phyloP scores from a whole-genome alignment of 176 grass and related monocot species.

The Paspalum notatum region DNA sequence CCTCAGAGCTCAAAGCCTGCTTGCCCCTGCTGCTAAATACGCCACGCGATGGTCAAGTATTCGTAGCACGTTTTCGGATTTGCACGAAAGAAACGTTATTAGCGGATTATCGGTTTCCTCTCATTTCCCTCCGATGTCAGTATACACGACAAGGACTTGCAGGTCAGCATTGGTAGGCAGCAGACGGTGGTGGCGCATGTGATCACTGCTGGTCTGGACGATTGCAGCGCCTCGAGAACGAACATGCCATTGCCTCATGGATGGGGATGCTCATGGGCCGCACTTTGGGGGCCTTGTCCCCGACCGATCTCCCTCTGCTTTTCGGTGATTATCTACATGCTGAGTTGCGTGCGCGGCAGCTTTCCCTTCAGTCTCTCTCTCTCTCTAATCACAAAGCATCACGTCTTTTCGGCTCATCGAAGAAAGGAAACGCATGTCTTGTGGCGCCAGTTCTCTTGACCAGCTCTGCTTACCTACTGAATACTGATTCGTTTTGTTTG shows the following conservation, averaged over 20 bases:
- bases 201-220: background rate
- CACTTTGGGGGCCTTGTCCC: background rate
- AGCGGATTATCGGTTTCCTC: too few species aligned
- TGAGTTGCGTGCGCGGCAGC: background rate
- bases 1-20: too few species aligned
- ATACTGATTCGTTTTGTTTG: background rate
- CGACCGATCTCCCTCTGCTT: background rate
- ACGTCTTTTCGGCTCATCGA: background rate
- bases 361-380: background rate
- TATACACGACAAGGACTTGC: too few species aligned
- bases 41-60: too few species aligned
- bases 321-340: constrained; percentile 1
- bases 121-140: too few species aligned
- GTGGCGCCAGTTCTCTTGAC: background rate
- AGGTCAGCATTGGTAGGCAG: too few species aligned
- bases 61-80: too few species aligned
- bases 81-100: too few species aligned
- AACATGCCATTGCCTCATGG: constrained; percentile 36
- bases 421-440: background rate
- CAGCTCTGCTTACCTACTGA: background rate
- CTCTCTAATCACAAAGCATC: constrained; percentile 11
- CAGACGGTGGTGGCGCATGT: background rate
- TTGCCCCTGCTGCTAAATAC: too few species aligned
- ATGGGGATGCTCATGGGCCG: background rate
- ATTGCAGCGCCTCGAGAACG: constrained; percentile 37